Evolutionary conservation across 139 green algal species (phyloP).

Genomic region (Tetradesmus obliquus): DNA sequence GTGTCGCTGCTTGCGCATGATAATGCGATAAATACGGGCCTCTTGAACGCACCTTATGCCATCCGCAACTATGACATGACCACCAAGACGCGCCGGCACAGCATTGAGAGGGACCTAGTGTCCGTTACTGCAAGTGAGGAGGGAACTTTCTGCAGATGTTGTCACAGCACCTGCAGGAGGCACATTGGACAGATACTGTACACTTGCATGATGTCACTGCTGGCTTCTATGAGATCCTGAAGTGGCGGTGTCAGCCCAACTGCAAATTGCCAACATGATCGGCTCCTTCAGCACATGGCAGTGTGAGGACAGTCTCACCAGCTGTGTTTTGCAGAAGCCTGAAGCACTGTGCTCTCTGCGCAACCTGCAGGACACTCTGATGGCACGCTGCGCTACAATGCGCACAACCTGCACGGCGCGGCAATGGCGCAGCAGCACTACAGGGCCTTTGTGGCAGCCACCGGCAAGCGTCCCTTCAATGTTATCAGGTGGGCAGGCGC

Average conservation of each 20-base stretch:
- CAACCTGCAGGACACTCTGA: not conserved
- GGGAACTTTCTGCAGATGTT: not conserved
- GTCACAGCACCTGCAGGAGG: not conserved
- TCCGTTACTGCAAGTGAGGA: not conserved
- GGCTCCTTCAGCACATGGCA: not conserved
- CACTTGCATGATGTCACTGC: not conserved
- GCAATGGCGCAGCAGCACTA: constrained; percentile 16
- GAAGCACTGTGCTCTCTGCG: not conserved
- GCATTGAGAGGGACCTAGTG: not conserved
- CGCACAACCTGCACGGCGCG: constrained; percentile 31
- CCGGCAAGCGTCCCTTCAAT: constrained; percentile 34
- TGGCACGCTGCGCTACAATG: constrained; percentile 19
- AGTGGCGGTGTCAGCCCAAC: not conserved
- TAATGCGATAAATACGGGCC: not conserved
- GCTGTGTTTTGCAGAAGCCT: too few species aligned
- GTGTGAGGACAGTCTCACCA: too few species aligned
- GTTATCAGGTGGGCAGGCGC: constrained; percentile 5
- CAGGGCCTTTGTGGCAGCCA: not conserved
- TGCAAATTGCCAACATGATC: not conserved
- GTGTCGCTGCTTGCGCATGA: not conserved
- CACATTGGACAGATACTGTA: not conserved
- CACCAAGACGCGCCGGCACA: not conserved
- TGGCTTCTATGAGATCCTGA: not conserved
- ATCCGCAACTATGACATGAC: constrained; percentile 10
- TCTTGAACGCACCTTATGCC: constrained; percentile 3